Evolutionary conservation across 2,329 filamentous ascomycete species (phyloP), one percentile per base, ranked within the genome.

Genomic region (Fusarium duplospermum): DNA sequence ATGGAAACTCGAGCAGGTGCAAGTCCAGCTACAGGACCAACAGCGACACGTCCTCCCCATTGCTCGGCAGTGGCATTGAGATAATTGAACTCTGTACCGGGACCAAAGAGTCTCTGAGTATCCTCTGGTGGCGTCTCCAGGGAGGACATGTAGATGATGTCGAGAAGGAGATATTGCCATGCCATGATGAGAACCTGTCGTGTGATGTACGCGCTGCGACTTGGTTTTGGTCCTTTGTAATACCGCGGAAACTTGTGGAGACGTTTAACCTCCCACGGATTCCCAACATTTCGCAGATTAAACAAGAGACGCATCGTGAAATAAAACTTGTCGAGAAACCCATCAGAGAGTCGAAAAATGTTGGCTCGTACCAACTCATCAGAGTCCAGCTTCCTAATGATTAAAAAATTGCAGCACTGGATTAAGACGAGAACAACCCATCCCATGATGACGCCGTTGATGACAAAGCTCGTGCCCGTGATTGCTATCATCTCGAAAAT

Each of bases 31-130:
- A 57, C 13, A 20, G 67, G 20, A 11, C 62, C 42, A 24, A 64
- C 42, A 35, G 20, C 33, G n/a, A 64, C 35, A 40, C 70, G 66
- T n/a, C 50, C 63, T 27, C 47, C 38, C 70, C 67, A 70, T 58
- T 72, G 70, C 60, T 72, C 67, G 11, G 36, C 27, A 13, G 70
- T 72, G 8, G 70, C 70, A 16, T 61, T 33, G 11, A 64, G 22
- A 20, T 70, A 70, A 4, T 42, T 31, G 50, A 64, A 67, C 40
- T 72, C 70, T 10, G 38, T 62, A 20, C 70, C 70, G 6, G 31
- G 54, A 7, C 58, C 70, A 63, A 67, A 72, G 4, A 67, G 45
- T 20, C 40, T 57, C n/a, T 64, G 54, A 18, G 59, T 29, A 36
- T 58, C 56, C 6, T 58, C 56, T 8, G 31, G 31, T 5, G 56